A percentile compares a stretch with the other conserved stretches of the same genome.
phyloP scores from a whole-genome alignment of 495 filamentous ascomycete species.

The Cetradonia linearis region DNA sequence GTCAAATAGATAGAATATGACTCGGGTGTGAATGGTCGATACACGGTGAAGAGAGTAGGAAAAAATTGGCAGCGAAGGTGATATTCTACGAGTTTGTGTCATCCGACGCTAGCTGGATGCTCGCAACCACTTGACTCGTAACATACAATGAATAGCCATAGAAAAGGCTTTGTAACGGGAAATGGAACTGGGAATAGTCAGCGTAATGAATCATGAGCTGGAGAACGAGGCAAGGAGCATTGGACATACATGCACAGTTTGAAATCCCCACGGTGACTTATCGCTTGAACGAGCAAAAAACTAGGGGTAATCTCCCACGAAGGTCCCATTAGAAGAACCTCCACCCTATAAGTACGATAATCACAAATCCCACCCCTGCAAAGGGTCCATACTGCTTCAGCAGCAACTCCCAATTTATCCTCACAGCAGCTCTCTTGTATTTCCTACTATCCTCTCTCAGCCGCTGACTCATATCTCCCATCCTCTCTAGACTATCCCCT shows the following conservation, averaged over 20 bases:
- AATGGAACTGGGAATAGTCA: background rate
- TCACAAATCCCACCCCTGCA: slow-evolving; percentile 63
- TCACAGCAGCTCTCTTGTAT: slow-evolving; percentile 82
- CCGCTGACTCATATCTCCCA: slow-evolving; percentile 86
- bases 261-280: background rate
- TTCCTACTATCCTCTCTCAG: slow-evolving; percentile 88
- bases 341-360: slow-evolving; percentile 82
- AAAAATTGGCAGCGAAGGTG: background rate
- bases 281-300: background rate
- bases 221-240: background rate
- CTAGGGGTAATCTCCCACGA: background rate
- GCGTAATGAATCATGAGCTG: background rate
- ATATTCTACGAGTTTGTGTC: background rate
- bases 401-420: slow-evolving; percentile 97
- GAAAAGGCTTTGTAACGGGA: background rate
- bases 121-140: no score
- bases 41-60: background rate
- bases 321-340: slow-evolving; percentile 61
- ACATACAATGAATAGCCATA: no score
- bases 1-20: background rate
- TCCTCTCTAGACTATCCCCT: slow-evolving; percentile 87
- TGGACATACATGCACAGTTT: background rate
- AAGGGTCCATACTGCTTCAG: slow-evolving; percentile 95
- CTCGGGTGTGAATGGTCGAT: background rate
- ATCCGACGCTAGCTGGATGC: no score